Base-by-base conservation (phyloP, 1,284 basidiomycete species). In the Heterobasidion parviporum region DNA sequence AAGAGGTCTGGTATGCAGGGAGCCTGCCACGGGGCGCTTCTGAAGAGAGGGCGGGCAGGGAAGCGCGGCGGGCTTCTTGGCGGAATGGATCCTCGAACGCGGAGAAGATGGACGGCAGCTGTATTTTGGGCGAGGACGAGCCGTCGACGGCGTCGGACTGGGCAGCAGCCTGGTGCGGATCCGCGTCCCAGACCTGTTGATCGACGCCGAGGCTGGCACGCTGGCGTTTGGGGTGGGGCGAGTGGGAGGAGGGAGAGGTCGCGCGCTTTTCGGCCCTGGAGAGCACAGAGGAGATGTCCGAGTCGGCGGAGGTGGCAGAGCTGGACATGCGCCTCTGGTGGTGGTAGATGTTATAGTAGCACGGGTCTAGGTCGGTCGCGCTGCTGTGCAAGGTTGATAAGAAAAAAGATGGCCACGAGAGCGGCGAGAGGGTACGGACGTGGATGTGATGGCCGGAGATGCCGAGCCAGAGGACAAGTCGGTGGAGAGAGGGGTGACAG, bases 31-130 rank as follows among this genome's bases (percentile, higher is more conserved):
- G 67, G 55, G 58, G 56, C 51, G 74, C 65, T 56, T 84, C 82
- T 43, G 80, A 74, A 64, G 74, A 69, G 54, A 85, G 73, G 50
- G 76, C 79, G 1, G 86, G 84, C 33, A 88, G 73, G 8, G 86
- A 86, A 6, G 82, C 72, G 52, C 86, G 80, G 53, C 85, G 80
- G 56, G 69, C 67, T 52, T 85, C 83, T 63, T 70, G 70, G 56
- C 75, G 78, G 62, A 79, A 80, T 38, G 73, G 73, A 65, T 85
- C 85, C 65, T 82, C 81, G 62, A 88, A 83, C 26, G 82, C 75
- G 38, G 81, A 77, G 60, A 83, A 85, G 62, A 88, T 83, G 61
- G 85, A 86, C 4, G 86, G 86, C 8, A 88, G 75, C 69, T 85
- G 83, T 55, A 88, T 83, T 67, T 81, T 83, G 53, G 74, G 68